Evolutionary conservation across 371 early-diverging fungal species (phyloP), one percentile per base, ranked within the genome.

Genomic region (Mucor indicus): DNA sequence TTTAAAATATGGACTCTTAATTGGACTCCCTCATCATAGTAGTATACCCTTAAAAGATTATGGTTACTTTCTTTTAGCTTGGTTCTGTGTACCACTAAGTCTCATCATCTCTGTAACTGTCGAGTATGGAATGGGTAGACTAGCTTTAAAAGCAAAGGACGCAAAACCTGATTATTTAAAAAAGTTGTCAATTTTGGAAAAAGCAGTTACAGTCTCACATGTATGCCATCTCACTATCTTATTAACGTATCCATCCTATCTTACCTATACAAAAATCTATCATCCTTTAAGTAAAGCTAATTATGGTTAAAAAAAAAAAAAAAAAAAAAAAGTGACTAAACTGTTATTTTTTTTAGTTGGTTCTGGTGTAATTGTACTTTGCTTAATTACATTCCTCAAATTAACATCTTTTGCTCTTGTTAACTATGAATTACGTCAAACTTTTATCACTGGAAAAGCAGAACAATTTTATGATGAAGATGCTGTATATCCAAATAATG

Each of bases 1-100:
- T 71, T 58, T 83, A 62, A 93, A 93, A 62, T 94, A 94, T 60
- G 94, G 94, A 20, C 72, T 91, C 16, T 72, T 93, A 20, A 74
- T 93, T 48, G 73, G 75, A 38, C 54, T 84, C 5, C 87, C 88
- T 9, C n/a, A n/a, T n/a, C 54, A 60, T 29, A 72, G 75, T 44
- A 62, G 69, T 53, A 69, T 70, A 44, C 75, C 80, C 13, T 55
- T 56, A 33, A 56, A 71, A 41, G 87, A 89, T 58, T 85, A 79
- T 64, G 58, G 67, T 27, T 56, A 70, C 35, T 72, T 72, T 38
- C 53, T 71, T 9, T 50, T 81, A 4, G 76, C 84, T 5, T 68
- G 79, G 51, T 29, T 70, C 4, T 62, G 72, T 37, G 70, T 87
- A 8, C 80, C 79, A 1, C 36, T 74, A 17, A 68, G 74, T 55